Conservation (phyloP, 164 flowering plant species). For the Liriodendron chinense region DNA sequence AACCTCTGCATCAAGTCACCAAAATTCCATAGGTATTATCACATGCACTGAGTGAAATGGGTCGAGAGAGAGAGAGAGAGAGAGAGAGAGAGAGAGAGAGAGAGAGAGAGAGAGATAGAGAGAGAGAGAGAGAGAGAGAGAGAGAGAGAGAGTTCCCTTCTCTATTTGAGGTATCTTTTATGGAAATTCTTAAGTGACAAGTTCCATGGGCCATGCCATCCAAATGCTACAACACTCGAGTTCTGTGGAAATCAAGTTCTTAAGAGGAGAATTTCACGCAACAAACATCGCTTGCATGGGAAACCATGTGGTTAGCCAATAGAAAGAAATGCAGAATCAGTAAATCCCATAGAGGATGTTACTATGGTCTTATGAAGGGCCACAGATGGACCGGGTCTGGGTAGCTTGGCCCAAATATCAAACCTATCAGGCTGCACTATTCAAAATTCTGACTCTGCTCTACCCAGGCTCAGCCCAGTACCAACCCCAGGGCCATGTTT, state of each 20-base stretch:
- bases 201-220: neutral
- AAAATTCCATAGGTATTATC: constrained; percentile 2
- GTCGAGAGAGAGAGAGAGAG: no score
- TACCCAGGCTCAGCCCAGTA: neutral
- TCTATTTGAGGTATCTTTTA: neutral
- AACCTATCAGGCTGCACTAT: neutral
- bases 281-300: neutral
- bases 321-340: neutral
- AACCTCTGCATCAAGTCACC: constrained; percentile 46
- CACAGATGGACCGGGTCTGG: neutral
- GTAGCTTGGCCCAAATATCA: neutral
- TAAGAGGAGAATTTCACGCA: no score
- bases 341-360: neutral
- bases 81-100: no score
- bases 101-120: no score
- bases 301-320: neutral
- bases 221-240: neutral
- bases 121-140: no score
- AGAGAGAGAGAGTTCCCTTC: neutral
- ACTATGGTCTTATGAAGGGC: neutral
- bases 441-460: neutral
- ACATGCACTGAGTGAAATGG: neutral
- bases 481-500: neutral
- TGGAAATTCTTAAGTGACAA: neutral
- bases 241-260: neutral